Evolutionary conservation across 179 eudicot species (phyloP), one percentile per base, ranked within the genome.

Genomic region (Drosera spatulata): DNA sequence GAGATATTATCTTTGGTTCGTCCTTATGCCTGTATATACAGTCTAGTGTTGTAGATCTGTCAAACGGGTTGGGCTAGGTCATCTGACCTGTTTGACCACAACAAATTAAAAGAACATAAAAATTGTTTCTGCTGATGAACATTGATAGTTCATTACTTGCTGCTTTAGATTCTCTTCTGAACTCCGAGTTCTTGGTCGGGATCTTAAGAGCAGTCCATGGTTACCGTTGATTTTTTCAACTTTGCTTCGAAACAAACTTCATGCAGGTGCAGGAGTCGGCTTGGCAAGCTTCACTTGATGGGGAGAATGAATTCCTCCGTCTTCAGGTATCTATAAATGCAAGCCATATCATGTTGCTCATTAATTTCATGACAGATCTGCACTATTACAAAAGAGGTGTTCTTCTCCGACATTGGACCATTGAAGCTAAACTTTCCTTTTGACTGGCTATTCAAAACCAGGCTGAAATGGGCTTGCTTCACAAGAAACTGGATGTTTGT

Each of bases 291-390:
- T 62, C 80, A 48, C 60, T 80, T 14, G 84, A 82, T 51, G 97
- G 82, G 68, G 96, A 88, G 73, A 91, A 85, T 56, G 97, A 91
- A 69, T 91, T 91, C 72, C 81, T 91, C 58, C 87, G 84, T 41
- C 50, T 91, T 67, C 97, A 91, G 95, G 97, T 88, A 73, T 22
- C 33, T 22, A 22, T 22, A 22, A 22, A 22, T 22, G 33, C 33
- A 22, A 1, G 1, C 33, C 33, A 22, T 22, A 22, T 22, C 33
- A 22, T 22, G 33, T 22, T 22, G 33, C 33, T 22, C 33, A 22
- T 22, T 22, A 22, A 22, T 22, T 22, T 22, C 33, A 22, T 0
- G 33, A 22, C 33, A 22, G 33, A 22, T 22, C 33, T 22, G 33
- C 33, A 22, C 33, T 22, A 22, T 22, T 22, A 22, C 33, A 22